phyloP scores from a whole-genome alignment of 225 moss, liverwort and hornwort genomes.

The Bryoerythrophyllum caledonicum region DNA sequence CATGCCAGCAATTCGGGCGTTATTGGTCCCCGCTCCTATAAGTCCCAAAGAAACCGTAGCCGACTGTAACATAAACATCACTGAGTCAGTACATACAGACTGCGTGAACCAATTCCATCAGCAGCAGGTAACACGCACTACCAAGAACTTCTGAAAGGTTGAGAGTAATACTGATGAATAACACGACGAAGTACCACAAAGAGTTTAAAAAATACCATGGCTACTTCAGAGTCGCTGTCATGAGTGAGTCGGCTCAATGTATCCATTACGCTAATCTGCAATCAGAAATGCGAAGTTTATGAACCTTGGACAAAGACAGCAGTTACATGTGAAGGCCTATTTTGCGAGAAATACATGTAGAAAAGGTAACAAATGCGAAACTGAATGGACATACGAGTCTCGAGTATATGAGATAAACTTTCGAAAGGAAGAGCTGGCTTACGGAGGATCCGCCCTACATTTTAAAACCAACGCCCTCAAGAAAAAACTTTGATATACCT shows the following conservation, averaged over 20 bases:
- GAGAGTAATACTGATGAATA: background rate
- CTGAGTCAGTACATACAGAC: conserved; percentile 22
- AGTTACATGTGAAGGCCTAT: background rate
- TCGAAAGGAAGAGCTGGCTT: background rate
- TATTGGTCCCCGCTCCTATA: conserved; percentile 98
- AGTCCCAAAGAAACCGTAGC: conserved; percentile 94
- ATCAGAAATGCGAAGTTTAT: conserved; percentile 15
- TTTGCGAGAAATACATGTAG: conserved; percentile 13
- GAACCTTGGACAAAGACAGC: background rate
- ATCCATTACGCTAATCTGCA: conserved; percentile 99
- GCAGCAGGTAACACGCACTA: conserved; percentile 1
- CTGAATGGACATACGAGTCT: conserved; percentile 5
- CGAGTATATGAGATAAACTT: background rate
- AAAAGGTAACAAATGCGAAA: conserved; percentile 14
- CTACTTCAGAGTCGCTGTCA: conserved; percentile 97
- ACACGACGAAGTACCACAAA: background rate
- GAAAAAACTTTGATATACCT: conserved; percentile 42
- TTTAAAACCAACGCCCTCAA: background rate
- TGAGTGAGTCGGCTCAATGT: conserved; percentile 96
- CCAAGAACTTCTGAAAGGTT: conserved; percentile 8
- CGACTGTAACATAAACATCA: conserved; percentile 51
- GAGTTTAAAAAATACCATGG: conserved; percentile 67
- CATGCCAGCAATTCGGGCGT: conserved; percentile 99
- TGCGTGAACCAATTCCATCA: background rate
- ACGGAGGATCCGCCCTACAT: background rate